Evolutionary conservation across 2,329 filamentous ascomycete genomes (phyloP).

Genomic region (Alternaria gaisen): DNA sequence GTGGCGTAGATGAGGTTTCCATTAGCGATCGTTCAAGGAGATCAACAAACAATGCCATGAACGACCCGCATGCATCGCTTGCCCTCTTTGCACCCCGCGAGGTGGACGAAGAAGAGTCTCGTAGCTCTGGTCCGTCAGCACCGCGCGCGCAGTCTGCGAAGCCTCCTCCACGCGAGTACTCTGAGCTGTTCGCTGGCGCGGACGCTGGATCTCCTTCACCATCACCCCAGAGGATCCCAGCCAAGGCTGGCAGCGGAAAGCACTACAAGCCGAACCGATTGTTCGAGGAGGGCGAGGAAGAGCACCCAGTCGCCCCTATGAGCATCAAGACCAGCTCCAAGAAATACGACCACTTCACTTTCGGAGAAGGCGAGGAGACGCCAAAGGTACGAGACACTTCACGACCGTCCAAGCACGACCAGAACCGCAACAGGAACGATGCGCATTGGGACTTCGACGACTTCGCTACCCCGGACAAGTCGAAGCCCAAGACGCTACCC

Average conservation of each 20-base stretch:
- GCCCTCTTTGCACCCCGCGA: slow-evolving; percentile 78
- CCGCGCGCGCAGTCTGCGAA: slow-evolving; percentile 72
- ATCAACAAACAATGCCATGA: slow-evolving; percentile 50
- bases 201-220: slow-evolving; percentile 51
- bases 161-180: slow-evolving; percentile 71
- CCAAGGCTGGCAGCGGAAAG: slow-evolving; percentile 59
- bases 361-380: slow-evolving; percentile 69
- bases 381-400: slow-evolving; percentile 57
- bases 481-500: slow-evolving; percentile 67
- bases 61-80: slow-evolving; percentile 69
- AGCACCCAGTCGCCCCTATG: slow-evolving; percentile 30
- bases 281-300: slow-evolving; percentile 64
- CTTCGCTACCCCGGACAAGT: slow-evolving; percentile 84
- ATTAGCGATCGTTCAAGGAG: slow-evolving; percentile 52
- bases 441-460: slow-evolving; percentile 86
- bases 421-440: slow-evolving; percentile 15
- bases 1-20: slow-evolving; percentile 43
- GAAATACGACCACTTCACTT: slow-evolving; percentile 88
- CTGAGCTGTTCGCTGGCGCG: slow-evolving; percentile 73
- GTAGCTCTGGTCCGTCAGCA: slow-evolving; percentile 63
- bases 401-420: slow-evolving; percentile 57
- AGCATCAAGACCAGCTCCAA: slow-evolving; percentile 73
- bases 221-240: slow-evolving; percentile 54
- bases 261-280: slow-evolving; percentile 63
- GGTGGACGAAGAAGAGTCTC: slow-evolving; percentile 61